Base-by-base conservation (phyloP, 2,329 filamentous ascomycete species). In the Ophiocordyceps camponoti-leonardi region DNA sequence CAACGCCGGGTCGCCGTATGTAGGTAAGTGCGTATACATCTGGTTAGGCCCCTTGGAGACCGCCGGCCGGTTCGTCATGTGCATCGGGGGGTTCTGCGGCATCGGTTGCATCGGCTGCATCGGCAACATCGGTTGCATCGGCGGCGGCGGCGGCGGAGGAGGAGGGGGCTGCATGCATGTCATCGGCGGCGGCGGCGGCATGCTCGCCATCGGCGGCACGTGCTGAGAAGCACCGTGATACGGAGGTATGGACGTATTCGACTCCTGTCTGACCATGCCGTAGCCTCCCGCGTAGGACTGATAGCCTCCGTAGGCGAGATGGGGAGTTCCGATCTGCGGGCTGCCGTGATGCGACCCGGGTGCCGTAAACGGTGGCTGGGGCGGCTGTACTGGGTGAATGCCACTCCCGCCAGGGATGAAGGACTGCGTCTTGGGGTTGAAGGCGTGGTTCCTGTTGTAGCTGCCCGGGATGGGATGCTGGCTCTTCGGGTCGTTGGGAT, bases 361-460 rank as follows among this genome's bases (percentile, higher is more conserved):
- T 31, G 67, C 67, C 41, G 62, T 68, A 49, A 69, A 76, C 1
- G 67, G 65, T 16, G 66, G 66, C 49, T 68, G 64, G 6, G 69
- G 65, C 30, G 65, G 64, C 39, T 68, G 70, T 51, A 69, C 66
- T 4, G 69, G 65, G 28, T 66, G 62, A 59, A 73, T 68, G 23
- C 67, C 65, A 50, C 62, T 68, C 49, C 75, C 58, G 18, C 64
- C 61, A 42, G 90, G 90, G 22, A 94, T 77, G 61, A 96, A 95
- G 0, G 88, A 84, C 57, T 94, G 85, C 16, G 85, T 95, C 65
- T 94, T 88, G 1, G 88, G 90, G 58, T 95, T 95, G 67, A 96
- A 95, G 13, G 83, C 78, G 54, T 86, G 85, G 44, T 64, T 65
- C 47, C 87, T 75, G 57, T 83, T 86, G 52, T 77, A 93, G 62